These are phyloP conservation scores for Mycena maculata DNA, from an alignment of 768 basidiomycete species.

Conservation along the genomic window DNA sequence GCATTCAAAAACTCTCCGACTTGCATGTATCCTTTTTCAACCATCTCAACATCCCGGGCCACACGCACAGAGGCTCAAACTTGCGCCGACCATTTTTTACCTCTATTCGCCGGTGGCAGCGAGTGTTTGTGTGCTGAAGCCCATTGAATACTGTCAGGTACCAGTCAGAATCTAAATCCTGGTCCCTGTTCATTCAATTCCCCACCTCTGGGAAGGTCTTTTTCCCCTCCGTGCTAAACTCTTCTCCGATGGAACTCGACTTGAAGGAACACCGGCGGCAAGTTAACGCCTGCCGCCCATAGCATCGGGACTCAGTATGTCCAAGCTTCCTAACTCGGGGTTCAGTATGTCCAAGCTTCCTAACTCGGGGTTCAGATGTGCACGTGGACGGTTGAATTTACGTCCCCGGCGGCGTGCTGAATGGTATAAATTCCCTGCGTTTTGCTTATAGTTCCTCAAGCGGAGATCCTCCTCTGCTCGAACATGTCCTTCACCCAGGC, in stretches of 20 bases:
- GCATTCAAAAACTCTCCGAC: too few relatives aligned
- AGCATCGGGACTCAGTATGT: neutral
- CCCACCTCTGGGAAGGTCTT: neutral
- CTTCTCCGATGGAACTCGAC: neutral
- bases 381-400: neutral
- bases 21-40: too few relatives aligned
- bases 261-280: neutral
- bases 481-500: neutral
- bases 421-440: neutral
- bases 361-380: neutral
- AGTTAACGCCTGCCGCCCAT: neutral
- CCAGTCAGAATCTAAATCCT: too few relatives aligned
- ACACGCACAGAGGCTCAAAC: too few relatives aligned
- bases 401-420: neutral
- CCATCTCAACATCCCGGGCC: too few relatives aligned
- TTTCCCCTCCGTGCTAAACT: neutral
- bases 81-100: neutral
- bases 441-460: neutral
- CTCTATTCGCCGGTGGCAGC: neutral
- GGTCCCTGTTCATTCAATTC: neutral
- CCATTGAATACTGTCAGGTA: too few relatives aligned
- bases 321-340: too few relatives aligned
- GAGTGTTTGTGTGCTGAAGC: too few relatives aligned
- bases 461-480: neutral
- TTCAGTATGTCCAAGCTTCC: neutral